These are phyloP conservation scores for Adansonia gregorii DNA, from an alignment of 441 rosid species.

Conservation along the genomic window DNA sequence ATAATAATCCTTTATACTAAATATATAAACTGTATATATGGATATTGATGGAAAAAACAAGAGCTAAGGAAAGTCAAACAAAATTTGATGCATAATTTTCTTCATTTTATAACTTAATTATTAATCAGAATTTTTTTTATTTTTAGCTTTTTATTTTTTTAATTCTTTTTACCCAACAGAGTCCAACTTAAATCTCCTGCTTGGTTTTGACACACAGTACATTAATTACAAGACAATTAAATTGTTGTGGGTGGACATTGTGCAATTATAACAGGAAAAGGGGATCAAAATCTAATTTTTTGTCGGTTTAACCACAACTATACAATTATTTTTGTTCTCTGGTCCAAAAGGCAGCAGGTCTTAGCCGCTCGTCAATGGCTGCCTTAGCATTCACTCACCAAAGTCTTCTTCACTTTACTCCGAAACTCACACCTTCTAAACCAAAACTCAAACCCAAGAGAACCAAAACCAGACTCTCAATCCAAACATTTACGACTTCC, in stretches of 20 bases:
- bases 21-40: too few species aligned
- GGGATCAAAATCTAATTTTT: background rate
- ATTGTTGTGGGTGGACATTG: background rate
- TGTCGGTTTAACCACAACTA: background rate
- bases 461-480: slow-evolving; percentile 40
- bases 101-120: too few species aligned
- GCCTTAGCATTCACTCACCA: slow-evolving; percentile 46
- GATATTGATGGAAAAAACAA: too few species aligned
- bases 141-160: too few species aligned
- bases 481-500: slow-evolving; percentile 30
- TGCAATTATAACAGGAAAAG: background rate
- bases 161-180: too few species aligned
- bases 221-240: too few species aligned
- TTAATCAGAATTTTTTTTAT: too few species aligned
- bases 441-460: slow-evolving; percentile 36
- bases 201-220: too few species aligned
- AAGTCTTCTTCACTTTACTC: slow-evolving; percentile 29
- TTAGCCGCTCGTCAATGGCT: slow-evolving; percentile 43
- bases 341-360: background rate
- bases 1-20: too few species aligned
- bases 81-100: too few species aligned
- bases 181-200: too few species aligned
- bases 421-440: slow-evolving; percentile 29
- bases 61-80: too few species aligned
- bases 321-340: background rate